A percentile compares a stretch with the other conserved stretches of the same genome.
These are phyloP conservation scores for Leishmania mexicana DNA, from an alignment of 208 protist genomes.

Conservation along the genomic window DNA sequence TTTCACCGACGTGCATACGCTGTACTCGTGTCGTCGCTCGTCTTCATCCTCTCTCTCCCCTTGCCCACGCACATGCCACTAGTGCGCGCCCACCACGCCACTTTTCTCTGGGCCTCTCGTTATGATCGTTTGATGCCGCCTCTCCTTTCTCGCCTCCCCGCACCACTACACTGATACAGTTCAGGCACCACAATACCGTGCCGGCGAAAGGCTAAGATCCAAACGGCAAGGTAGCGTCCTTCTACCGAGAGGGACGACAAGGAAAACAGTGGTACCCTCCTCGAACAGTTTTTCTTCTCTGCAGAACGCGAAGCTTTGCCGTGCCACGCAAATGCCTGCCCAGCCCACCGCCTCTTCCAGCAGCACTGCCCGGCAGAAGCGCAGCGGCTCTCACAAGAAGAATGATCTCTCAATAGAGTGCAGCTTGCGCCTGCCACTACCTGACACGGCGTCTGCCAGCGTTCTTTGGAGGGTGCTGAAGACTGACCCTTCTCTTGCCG, in stretches of 20 bases:
- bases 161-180: background rate
- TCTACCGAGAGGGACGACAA: background rate
- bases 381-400: background rate
- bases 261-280: no score
- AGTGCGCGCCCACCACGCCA: background rate
- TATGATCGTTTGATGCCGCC: background rate
- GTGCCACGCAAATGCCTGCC: background rate
- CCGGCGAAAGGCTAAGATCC: background rate
- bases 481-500: constrained; percentile 34
- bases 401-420: constrained; percentile 32
- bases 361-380: background rate
- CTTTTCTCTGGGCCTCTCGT: background rate
- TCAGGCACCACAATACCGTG: background rate
- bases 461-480: constrained; percentile 51
- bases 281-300: background rate
- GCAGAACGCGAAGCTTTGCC: background rate
- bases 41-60: background rate
- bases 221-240: background rate
- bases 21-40: background rate
- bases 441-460: constrained; percentile 35
- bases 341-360: background rate
- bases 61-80: background rate
- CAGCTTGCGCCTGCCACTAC: constrained; percentile 47
- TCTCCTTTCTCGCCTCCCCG: background rate
- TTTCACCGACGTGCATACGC: background rate